These are phyloP conservation scores for Lasiosphaeria ovina DNA, from an alignment of 495 filamentous ascomycete species.

Conservation along the genomic window DNA sequence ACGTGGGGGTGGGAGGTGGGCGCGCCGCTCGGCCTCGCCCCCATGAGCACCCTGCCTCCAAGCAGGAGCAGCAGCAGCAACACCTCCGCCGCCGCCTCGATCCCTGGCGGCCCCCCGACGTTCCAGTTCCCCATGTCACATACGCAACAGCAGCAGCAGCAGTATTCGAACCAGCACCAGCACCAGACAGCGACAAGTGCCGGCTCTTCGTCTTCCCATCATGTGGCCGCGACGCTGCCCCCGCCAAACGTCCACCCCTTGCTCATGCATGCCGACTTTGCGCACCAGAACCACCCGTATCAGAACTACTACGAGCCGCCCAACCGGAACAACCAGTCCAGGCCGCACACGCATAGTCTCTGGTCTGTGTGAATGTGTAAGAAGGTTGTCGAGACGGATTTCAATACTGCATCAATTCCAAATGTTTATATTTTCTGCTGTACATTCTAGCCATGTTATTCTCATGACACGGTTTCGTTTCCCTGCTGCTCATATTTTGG, in stretches of 20 bases:
- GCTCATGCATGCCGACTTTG: slow-evolving; percentile 64
- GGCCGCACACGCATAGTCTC: background rate
- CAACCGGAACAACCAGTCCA: slow-evolving; percentile 22
- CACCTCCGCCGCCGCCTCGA: background rate
- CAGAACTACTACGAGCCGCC: slow-evolving; percentile 59
- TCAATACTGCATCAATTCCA: too few relatives aligned
- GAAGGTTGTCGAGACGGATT: background rate
- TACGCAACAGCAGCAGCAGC: slow-evolving; percentile 2
- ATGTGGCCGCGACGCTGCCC: slow-evolving; percentile 33
- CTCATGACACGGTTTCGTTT: too few relatives aligned
- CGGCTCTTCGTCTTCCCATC: background rate
- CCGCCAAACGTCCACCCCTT: slow-evolving; percentile 63
- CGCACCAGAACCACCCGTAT: slow-evolving; percentile 71
- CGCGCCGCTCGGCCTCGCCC: background rate
- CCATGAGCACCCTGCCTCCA: background rate
- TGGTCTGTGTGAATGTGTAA: background rate
- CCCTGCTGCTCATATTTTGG: too few relatives aligned
- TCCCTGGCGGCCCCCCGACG: slow-evolving; percentile 16
- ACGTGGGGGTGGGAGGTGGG: slow-evolving; percentile 69
- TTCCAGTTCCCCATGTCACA: slow-evolving; percentile 6
- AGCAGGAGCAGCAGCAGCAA: slow-evolving; percentile 1
- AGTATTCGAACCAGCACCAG: slow-evolving; percentile 8
- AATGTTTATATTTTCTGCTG: too few relatives aligned
- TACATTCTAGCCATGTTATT: too few relatives aligned
- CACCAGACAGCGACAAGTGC: slow-evolving; percentile 5